Conservation (phyloP, 768 basidiomycete genomes). For the Macrolepiota dolichaula region DNA sequence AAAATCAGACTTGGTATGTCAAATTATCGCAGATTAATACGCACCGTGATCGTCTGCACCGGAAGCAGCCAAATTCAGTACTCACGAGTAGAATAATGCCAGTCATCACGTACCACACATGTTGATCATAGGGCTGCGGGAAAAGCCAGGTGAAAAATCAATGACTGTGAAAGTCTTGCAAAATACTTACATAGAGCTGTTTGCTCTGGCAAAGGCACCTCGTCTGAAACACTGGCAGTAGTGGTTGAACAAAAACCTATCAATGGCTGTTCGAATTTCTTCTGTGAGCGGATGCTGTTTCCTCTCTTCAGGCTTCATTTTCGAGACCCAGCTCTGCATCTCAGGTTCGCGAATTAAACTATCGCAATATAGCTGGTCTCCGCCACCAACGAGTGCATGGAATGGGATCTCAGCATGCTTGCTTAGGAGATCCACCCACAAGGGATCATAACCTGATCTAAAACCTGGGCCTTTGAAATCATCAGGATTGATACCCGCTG, state of each 20-base stretch:
- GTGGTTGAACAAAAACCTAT: slow-evolving; percentile 88
- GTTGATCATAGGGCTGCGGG: slow-evolving; percentile 74
- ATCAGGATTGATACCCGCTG: slow-evolving; percentile 84
- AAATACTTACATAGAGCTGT: slow-evolving; percentile 77
- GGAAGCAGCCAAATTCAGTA: background rate
- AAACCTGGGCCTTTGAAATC: slow-evolving; percentile 83
- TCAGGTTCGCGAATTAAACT: slow-evolving; percentile 84
- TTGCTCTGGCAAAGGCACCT: slow-evolving; percentile 89
- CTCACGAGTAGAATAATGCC: background rate
- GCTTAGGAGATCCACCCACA: slow-evolving; percentile 90
- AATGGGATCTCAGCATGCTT: slow-evolving; percentile 80
- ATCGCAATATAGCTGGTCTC: slow-evolving; percentile 91
- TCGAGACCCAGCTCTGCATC: slow-evolving; percentile 79
- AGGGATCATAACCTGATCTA: slow-evolving; percentile 79
- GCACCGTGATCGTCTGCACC: slow-evolving; percentile 76
- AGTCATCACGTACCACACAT: slow-evolving; percentile 63
- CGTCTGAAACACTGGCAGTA: slow-evolving; percentile 85
- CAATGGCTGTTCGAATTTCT: slow-evolving; percentile 73
- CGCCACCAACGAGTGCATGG: slow-evolving; percentile 91
- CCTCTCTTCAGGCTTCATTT: slow-evolving; percentile 57
- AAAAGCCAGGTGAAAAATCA: background rate
- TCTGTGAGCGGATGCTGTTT: slow-evolving; percentile 56
- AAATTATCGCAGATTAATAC: slow-evolving; percentile 19
- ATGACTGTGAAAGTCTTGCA: slow-evolving; percentile 1
- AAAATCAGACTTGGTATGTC: background rate